Evolutionary conservation across 176 grass and related monocot species (phyloP), one percentile per base, ranked within the genome.

Genomic region (Cymbopogon citratus): DNA sequence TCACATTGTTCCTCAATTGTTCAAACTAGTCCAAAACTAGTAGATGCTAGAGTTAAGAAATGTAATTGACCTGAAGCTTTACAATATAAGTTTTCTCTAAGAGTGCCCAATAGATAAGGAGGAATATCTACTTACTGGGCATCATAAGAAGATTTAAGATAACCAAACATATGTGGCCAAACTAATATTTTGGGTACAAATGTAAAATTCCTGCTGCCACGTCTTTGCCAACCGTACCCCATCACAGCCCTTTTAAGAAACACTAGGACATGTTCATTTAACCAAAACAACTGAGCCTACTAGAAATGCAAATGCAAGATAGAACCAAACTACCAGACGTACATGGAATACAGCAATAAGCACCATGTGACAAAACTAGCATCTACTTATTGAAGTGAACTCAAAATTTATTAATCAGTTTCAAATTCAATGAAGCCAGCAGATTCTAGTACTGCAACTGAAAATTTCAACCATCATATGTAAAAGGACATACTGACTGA

Each of bases 301-400:
- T 69, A 38, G 11, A 77, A 61, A 69, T 78, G 36, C 26, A 40
- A 76, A 40, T 63, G 62, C 24, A 77, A 77, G 54, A 77, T 5
- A 77, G 21, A 12, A 12, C 15, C 16, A 63, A 40, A 44, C 24
- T 8, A 61, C 27, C 14, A 7, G 19, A 74, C 12, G 15, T 74
- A 73, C 14, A 54, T 1, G 5, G 16, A 73, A 35, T 31, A 44
- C 24, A 1, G 9, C 15, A 63, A 81, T 11, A 81, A 67, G 33
- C 15, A 38, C 23, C 15, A 19, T 56, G 3, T 63, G 3, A 65
- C 40, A 19, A 12, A 72, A 13, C 14, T 56, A 25, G 44, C 57
- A 64, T 33, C 35, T 38, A 35, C n/a, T 4, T 52, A 68, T 14
- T 38, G 23, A 77, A 69, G 7, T 12, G 49, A 52, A 69, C 29